Evolutionary conservation across 1,284 basidiomycete genomes (phyloP).

Genomic region (Cryptococcus sp.): DNA sequence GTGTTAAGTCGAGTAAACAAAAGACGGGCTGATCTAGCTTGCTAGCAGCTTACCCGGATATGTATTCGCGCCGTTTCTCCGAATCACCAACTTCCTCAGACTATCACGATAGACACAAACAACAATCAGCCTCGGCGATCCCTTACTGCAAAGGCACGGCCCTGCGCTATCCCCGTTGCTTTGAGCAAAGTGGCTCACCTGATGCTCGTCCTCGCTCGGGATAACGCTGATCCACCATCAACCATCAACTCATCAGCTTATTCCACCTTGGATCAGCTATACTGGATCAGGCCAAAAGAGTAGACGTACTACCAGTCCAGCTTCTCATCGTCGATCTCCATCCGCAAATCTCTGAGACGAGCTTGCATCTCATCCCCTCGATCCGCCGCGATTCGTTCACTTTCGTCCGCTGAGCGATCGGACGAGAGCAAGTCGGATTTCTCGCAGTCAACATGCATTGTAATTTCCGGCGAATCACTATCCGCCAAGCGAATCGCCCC

Average conservation of each 20-base stretch:
- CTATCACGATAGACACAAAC: slow-evolving; percentile 6
- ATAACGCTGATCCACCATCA: slow-evolving; percentile 58
- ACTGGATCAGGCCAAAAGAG: background rate
- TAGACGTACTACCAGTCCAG: slow-evolving; percentile 78
- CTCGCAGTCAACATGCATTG: no score
- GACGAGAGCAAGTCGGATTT: no score
- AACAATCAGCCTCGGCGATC: background rate
- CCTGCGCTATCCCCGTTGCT: background rate
- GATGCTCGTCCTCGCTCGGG: slow-evolving; percentile 84
- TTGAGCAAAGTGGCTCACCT: slow-evolving; percentile 35
- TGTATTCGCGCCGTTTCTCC: slow-evolving; percentile 79
- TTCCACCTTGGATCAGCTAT: background rate
- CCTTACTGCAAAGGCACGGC: background rate
- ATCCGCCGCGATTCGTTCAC: background rate
- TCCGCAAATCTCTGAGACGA: slow-evolving; percentile 66
- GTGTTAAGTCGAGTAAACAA: background rate
- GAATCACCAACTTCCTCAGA: slow-evolving; percentile 81
- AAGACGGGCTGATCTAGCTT: background rate
- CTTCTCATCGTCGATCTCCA: slow-evolving; percentile 69
- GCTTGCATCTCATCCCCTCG: slow-evolving; percentile 43
- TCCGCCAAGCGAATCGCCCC: no score
- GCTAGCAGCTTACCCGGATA: slow-evolving; percentile 66
- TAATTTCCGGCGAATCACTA: no score
- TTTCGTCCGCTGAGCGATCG: no score
- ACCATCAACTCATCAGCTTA: no score